A percentile compares a stretch with the other conserved stretches of the same genome.
These are phyloP conservation scores for Phlyctochytrium arcticum DNA, from an alignment of 192 early-diverging fungal genomes.

Conservation along the genomic window DNA sequence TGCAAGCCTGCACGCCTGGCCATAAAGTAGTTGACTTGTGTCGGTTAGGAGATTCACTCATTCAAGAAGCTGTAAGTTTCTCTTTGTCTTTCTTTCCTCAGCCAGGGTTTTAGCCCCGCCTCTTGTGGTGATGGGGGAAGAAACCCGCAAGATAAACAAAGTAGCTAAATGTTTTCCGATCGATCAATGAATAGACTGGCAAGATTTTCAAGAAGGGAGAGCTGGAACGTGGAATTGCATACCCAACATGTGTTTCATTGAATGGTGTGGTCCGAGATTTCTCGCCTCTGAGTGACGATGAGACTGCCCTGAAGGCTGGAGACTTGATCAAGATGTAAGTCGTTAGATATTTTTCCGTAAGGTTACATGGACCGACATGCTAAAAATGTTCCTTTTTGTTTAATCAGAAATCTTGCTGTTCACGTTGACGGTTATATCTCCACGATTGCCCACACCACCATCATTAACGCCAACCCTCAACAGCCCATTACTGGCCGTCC, in stretches of 20 bases:
- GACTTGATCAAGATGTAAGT: constrained; percentile 87
- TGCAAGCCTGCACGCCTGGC: constrained; percentile 15
- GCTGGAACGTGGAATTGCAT: constrained; percentile 57
- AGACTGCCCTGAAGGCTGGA: constrained; percentile 63
- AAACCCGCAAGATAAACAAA: not conserved
- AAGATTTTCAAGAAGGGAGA: constrained; percentile 36
- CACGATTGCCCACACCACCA: constrained; percentile 74
- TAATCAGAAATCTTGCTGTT: constrained; percentile 69
- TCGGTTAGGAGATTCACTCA: constrained; percentile 31
- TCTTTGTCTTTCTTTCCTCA: too few species aligned
- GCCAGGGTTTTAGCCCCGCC: constrained; percentile 1
- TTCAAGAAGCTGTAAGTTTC: constrained; percentile 19
- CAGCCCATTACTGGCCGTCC: constrained; percentile 69
- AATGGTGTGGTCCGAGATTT: constrained; percentile 83
- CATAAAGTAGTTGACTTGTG: constrained; percentile 29
- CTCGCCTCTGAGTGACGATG: constrained; percentile 71
- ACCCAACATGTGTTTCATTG: constrained; percentile 82
- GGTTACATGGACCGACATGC: not conserved
- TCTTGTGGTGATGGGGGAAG: too few species aligned
- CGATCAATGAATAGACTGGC: not conserved
- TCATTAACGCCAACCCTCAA: constrained; percentile 49
- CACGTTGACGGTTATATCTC: constrained; percentile 88
- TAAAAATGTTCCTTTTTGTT: not conserved
- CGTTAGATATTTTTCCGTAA: too few species aligned
- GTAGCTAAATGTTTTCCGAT: not conserved